These are phyloP conservation scores for Brassica napus DNA, from an alignment of 345 rosid genomes.

Conservation along the genomic window DNA sequence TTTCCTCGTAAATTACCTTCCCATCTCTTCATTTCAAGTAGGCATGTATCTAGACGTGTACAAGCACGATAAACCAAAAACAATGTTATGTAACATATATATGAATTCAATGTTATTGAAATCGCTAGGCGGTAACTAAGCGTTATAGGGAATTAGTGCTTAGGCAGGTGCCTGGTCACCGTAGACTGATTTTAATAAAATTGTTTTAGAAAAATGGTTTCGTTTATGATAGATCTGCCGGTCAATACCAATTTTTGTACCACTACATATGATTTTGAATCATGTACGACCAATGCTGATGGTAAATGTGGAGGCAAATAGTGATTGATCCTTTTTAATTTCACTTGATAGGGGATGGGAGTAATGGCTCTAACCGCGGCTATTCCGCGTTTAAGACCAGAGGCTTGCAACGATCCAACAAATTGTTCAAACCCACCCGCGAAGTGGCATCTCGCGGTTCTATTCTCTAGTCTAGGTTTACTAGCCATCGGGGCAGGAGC, in stretches of 20 bases:
- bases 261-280: too few relatives aligned
- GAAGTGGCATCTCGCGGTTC: conserved; percentile 53
- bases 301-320: not conserved
- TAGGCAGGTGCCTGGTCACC: too few relatives aligned
- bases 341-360: conserved; percentile 59
- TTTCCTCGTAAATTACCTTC: conserved; percentile 45
- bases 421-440: conserved; percentile 42
- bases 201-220: too few relatives aligned
- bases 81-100: not conserved
- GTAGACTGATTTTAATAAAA: too few relatives aligned
- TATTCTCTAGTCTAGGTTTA: conserved; percentile 49
- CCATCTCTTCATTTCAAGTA: not conserved
- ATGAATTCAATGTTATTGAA: too few relatives aligned
- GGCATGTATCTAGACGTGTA: not conserved
- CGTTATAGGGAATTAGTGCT: too few relatives aligned
- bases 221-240: too few relatives aligned
- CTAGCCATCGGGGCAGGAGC: conserved; percentile 71
- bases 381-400: conserved; percentile 47
- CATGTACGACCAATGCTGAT: not conserved
- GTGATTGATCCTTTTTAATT: not conserved
- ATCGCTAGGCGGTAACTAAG: too few relatives aligned
- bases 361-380: conserved; percentile 57
- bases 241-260: too few relatives aligned
- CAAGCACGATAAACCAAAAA: not conserved
- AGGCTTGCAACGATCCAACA: conserved; percentile 37